phyloP scores from a whole-genome alignment of 2,329 filamentous ascomycete genomes.

The Diplodia sapinea region DNA sequence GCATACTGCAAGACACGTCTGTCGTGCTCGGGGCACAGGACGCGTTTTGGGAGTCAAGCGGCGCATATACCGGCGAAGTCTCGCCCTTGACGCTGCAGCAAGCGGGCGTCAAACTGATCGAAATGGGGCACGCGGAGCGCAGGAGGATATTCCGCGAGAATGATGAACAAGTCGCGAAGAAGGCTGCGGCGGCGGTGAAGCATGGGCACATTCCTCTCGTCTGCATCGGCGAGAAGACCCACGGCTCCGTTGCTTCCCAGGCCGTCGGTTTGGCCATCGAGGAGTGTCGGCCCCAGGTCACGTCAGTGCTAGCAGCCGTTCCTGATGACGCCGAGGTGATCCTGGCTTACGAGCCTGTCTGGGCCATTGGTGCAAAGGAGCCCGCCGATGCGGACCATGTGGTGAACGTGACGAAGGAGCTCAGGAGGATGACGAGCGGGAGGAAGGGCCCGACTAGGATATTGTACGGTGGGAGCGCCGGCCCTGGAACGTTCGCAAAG shows the following conservation, averaged over 20 bases:
- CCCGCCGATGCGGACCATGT: conserved; percentile 77
- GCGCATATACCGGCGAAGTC: conserved; percentile 79
- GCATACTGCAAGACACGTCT: conserved; percentile 56
- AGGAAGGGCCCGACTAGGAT: conserved; percentile 68
- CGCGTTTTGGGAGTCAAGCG: conserved; percentile 70
- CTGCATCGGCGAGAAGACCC: conserved; percentile 76
- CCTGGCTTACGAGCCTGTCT: conserved; percentile 86
- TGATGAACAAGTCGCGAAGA: conserved; percentile 69
- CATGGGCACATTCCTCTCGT: conserved; percentile 78
- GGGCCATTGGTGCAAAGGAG: conserved; percentile 79
- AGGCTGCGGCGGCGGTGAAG: conserved; percentile 70
- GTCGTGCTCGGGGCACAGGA: conserved; percentile 78
- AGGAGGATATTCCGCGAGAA: conserved; percentile 74
- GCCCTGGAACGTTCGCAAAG: conserved; percentile 74
- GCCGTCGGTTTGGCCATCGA: conserved; percentile 65
- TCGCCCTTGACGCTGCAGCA: conserved; percentile 71
- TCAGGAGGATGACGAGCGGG: conserved; percentile 61
- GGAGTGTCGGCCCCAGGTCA: conserved; percentile 71
- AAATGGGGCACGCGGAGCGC: conserved; percentile 82
- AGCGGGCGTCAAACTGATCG: conserved; percentile 73
- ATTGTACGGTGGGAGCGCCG: conserved; percentile 82
- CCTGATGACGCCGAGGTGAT: conserved; percentile 70
- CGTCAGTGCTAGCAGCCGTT: conserved; percentile 66
- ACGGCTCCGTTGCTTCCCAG: conserved; percentile 51
- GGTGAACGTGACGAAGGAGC: conserved; percentile 68